These are phyloP conservation scores for Nannizzia gypsea DNA, from an alignment of 2,329 filamentous ascomycete genomes.

Conservation along the genomic window DNA sequence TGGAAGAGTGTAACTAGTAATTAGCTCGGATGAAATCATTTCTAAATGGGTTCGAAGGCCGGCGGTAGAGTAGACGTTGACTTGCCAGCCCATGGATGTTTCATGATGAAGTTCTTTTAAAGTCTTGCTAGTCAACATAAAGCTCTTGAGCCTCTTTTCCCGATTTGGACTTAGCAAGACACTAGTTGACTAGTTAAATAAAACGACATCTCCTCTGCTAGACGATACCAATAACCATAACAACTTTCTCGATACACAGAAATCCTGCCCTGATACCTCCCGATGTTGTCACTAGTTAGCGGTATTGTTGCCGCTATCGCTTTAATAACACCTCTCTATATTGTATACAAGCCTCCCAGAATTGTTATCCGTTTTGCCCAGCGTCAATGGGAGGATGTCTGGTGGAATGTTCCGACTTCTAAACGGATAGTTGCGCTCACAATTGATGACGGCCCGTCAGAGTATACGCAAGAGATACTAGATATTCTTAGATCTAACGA, in stretches of 20 bases:
- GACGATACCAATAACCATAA: background rate
- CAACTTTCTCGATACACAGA: background rate
- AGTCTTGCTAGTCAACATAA: background rate
- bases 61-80: background rate
- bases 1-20: background rate
- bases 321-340: constrained; percentile 43
- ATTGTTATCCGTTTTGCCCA: constrained; percentile 59
- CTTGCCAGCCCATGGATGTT: background rate
- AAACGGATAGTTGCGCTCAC: constrained; percentile 65
- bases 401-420: constrained; percentile 54
- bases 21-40: background rate
- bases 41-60: background rate
- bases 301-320: background rate
- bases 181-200: background rate
- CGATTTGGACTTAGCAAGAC: background rate
- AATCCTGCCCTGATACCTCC: background rate
- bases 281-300: background rate
- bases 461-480: constrained; percentile 59
- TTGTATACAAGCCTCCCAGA: constrained; percentile 70
- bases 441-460: constrained; percentile 73
- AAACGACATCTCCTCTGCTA: background rate
- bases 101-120: background rate
- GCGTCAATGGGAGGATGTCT: constrained; percentile 61
- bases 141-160: background rate
- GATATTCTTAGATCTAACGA: constrained; percentile 52